A percentile compares a stretch with the other conserved stretches of the same genome.
phyloP scores from a whole-genome alignment of 1,284 basidiomycete species.

The Pholiota adiposa region DNA sequence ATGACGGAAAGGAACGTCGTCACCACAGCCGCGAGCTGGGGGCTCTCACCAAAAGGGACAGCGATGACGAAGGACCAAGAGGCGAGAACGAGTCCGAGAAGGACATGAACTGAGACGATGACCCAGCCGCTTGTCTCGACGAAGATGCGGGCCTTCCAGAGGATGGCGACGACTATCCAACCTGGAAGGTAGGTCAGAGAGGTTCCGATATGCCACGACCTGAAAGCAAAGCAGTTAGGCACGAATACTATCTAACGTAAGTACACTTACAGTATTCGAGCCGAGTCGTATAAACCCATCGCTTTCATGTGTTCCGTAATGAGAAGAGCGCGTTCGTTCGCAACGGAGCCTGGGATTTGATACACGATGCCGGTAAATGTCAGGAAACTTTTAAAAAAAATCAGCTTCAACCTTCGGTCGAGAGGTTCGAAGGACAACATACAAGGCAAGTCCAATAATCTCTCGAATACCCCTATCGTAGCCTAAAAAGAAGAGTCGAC shows the following conservation, averaged over 20 bases:
- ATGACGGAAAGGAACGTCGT: conserved; percentile 70
- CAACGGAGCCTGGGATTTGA: conserved; percentile 24
- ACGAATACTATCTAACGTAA: not conserved
- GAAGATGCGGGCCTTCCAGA: conserved; percentile 73
- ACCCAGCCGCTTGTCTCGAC: conserved; percentile 61
- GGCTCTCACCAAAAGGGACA: conserved; percentile 71
- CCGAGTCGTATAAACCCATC: conserved; percentile 27
- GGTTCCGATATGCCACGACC: conserved; percentile 68
- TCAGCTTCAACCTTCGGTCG: not conserved
- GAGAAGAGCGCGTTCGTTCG: conserved; percentile 19
- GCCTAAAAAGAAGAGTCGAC: not conserved
- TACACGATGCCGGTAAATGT: conserved; percentile 15
- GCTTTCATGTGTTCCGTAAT: conserved; percentile 26
- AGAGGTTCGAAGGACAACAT: not conserved
- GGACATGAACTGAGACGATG: conserved; percentile 65
- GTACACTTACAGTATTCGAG: conserved; percentile 21
- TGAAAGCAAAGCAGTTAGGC: conserved; percentile 27
- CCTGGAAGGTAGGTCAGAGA: conserved; percentile 38
- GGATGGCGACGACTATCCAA: conserved; percentile 42
- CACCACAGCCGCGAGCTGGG: conserved; percentile 72
- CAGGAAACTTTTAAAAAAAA: not conserved
- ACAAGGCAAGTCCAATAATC: conserved; percentile 36
- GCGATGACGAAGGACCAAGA: conserved; percentile 74
- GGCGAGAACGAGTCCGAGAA: conserved; percentile 69
- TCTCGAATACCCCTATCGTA: conserved; percentile 7